These are phyloP conservation scores for Ophiostoma australiae DNA, from an alignment of 2,329 filamentous ascomycete species.

Conservation along the genomic window DNA sequence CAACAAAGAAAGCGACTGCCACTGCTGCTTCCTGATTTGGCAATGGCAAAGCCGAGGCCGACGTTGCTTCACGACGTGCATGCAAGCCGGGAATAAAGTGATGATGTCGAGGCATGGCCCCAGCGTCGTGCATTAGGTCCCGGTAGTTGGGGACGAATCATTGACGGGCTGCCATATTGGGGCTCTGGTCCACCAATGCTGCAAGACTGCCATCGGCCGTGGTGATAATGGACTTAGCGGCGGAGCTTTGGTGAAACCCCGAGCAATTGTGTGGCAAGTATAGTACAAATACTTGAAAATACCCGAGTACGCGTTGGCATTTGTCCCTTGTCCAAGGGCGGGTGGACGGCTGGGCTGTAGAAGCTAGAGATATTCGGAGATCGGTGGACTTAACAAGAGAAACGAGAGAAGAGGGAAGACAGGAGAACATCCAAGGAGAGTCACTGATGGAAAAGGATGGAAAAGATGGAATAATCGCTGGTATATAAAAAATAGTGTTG, in stretches of 20 bases:
- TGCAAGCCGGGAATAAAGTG: neutral
- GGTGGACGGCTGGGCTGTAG: neutral
- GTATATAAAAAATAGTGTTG: neutral
- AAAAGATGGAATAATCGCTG: neutral
- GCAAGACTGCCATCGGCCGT: neutral
- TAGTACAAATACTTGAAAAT: neutral
- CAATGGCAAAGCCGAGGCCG: neutral
- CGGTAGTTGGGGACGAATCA: neutral
- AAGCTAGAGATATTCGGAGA: neutral
- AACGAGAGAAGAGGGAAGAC: too few relatives aligned
- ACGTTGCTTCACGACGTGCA: neutral
- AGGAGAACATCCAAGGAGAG: neutral
- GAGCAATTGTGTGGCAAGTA: too few relatives aligned
- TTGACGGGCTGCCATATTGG: neutral
- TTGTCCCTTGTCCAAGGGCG: neutral
- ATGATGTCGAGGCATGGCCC: neutral
- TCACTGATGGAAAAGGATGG: neutral
- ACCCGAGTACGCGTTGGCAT: neutral
- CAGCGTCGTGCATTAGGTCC: conserved; percentile 7
- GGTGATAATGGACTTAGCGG: neutral
- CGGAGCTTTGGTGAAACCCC: neutral
- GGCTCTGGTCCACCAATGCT: neutral
- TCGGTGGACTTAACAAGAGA: neutral
- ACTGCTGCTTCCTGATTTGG: neutral
- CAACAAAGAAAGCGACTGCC: neutral